Evolutionary conservation across 2,329 filamentous ascomycete species (phyloP), one percentile per base, ranked within the genome.

Genomic region (Tolypocladium tundrense): DNA sequence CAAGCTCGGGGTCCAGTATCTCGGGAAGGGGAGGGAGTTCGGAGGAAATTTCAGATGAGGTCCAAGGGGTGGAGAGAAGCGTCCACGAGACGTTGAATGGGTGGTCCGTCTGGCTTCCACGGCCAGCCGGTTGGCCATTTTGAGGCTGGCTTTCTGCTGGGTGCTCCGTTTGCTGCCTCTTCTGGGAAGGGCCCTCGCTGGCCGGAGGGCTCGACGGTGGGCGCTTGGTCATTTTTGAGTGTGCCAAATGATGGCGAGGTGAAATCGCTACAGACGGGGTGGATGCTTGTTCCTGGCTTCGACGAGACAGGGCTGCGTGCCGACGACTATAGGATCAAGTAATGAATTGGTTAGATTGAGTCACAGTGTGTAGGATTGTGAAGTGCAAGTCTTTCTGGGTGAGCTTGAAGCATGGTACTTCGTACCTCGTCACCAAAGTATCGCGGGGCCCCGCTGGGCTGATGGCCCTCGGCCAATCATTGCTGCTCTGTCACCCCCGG

Each of bases 1-100:
- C 82, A 21, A 92, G 76, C 27, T 75, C 71, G 0, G 78, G 73
- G 61, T 91, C 80, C 7, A 77, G 66, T 55, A 91, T 81, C 11
- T 74, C 68, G 3, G 88, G 89, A 1, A 91, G 72, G 1, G 80
- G 76, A 3, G 87, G 87, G 1, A 82, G 67, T 1, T 70, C 60
- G 19, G 66, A 62, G 4, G 77, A 70, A 43, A 86, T 78, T 41
- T 80, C 77, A 58, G 77, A 70, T 39, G 69, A 73, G n/a, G 69
- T 77, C 80, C 78, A 87, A 58, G 75, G 76, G 56, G 73, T 78
- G 50, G 77, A 57, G 16, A 57, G 35, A 11, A 52, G 48, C 16
- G 19, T 14, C 48, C 48, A 52, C 31, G 48, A 16, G 31, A 52
- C 31, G 7, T 11, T 31, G 9, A 52, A 52, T 14, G 48, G 31